Conservation (phyloP, 1,284 basidiomycete species). For the Puccinia brachypodii region DNA sequence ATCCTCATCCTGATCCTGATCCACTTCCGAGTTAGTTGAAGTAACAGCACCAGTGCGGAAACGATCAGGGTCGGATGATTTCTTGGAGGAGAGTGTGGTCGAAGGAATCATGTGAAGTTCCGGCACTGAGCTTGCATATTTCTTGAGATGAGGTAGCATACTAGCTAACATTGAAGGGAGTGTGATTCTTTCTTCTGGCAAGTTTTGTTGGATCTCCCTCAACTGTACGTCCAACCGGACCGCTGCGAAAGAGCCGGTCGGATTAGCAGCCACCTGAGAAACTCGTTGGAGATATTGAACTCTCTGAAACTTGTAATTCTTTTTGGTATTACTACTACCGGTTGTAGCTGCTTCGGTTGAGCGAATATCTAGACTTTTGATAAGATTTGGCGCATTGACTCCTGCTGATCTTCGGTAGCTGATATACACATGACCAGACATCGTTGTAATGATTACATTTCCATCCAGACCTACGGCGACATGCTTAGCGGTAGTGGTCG, state of each 20-base stretch:
- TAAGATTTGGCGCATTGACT: constrained; percentile 59
- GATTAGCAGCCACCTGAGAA: constrained; percentile 79
- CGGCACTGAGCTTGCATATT: constrained; percentile 23
- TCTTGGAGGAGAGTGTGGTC: not conserved
- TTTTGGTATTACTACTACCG: constrained; percentile 57
- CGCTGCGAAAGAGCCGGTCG: constrained; percentile 84
- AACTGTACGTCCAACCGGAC: constrained; percentile 68
- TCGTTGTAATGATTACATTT: constrained; percentile 85
- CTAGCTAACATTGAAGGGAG: constrained; percentile 68
- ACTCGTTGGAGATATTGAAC: constrained; percentile 81
- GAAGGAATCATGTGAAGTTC: constrained; percentile 29
- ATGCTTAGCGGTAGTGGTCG: constrained; percentile 60
- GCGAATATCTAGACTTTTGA: constrained; percentile 50
- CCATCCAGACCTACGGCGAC: constrained; percentile 86
- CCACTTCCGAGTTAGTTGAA: constrained; percentile 50
- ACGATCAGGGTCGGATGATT: not conserved
- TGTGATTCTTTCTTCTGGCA: constrained; percentile 66
- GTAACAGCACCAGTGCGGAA: not conserved
- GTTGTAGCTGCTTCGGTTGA: constrained; percentile 49
- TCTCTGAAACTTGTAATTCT: constrained; percentile 77
- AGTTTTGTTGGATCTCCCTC: constrained; percentile 59
- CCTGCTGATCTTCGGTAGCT: constrained; percentile 61
- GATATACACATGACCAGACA: constrained; percentile 90
- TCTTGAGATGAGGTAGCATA: constrained; percentile 53
- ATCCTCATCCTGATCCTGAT: constrained; percentile 54